These are phyloP conservation scores for Wallemia mellicola DNA, from an alignment of 1,284 basidiomycete genomes.

Conservation along the genomic window DNA sequence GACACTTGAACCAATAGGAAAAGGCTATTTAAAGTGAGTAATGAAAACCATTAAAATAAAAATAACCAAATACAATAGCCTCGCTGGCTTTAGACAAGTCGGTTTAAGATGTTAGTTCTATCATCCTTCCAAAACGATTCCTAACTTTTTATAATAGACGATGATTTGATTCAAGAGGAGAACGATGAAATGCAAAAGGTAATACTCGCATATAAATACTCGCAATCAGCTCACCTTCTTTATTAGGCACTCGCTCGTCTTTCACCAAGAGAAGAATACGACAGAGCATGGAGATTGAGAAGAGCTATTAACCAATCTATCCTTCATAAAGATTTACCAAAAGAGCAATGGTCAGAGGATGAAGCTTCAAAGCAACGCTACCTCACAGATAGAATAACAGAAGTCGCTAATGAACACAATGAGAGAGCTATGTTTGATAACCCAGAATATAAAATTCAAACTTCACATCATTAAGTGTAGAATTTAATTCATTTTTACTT, in stretches of 20 bases:
- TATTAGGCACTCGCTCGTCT: slow-evolving; percentile 52
- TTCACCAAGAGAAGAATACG: slow-evolving; percentile 48
- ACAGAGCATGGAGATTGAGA: slow-evolving; percentile 72
- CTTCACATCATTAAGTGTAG: neutral
- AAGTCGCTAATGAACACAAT: neutral
- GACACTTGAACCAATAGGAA: neutral
- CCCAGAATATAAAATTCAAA: neutral
- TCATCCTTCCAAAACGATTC: neutral
- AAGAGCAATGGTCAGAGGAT: slow-evolving; percentile 37
- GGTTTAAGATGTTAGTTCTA: neutral
- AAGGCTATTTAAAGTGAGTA: neutral
- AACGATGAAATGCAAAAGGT: neutral
- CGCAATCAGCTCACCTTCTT: neutral
- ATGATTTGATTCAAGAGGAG: neutral
- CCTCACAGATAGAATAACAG: neutral
- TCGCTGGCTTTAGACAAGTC: neutral
- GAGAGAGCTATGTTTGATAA: neutral
- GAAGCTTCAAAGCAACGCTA: neutral
- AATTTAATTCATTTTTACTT: neutral
- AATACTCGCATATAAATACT: neutral
- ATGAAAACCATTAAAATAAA: neutral
- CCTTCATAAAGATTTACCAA: slow-evolving; percentile 51
- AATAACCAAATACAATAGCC: neutral
- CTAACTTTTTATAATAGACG: neutral
- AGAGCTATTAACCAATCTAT: slow-evolving; percentile 51